phyloP scores from a whole-genome alignment of 768 basidiomycete genomes.

The Lentinula detonsa region DNA sequence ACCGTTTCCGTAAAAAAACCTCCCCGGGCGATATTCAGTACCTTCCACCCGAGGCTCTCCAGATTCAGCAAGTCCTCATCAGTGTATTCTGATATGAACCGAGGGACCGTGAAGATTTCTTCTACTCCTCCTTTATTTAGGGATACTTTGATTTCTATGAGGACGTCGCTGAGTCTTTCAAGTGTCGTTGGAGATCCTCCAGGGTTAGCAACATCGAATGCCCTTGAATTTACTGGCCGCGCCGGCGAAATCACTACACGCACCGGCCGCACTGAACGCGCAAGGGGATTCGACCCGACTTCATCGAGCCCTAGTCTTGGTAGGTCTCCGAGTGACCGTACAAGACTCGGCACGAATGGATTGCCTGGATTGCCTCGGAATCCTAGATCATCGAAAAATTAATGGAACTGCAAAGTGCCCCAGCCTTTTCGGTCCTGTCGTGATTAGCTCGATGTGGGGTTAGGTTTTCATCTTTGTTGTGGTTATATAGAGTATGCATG shows the following conservation, averaged over 20 bases:
- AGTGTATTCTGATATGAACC: constrained; percentile 19
- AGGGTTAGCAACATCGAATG: too few relatives aligned
- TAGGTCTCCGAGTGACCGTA: neutral
- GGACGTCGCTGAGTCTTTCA: neutral
- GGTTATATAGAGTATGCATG: too few relatives aligned
- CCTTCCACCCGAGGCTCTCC: neutral
- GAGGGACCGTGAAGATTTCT: constrained; percentile 19
- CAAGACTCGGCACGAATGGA: neutral
- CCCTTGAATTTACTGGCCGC: too few relatives aligned
- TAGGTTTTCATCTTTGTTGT: too few relatives aligned
- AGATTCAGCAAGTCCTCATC: constrained; percentile 13
- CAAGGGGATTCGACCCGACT: neutral
- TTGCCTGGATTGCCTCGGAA: neutral
- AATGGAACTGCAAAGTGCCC: neutral
- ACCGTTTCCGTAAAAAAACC: neutral
- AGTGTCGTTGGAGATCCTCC: neutral
- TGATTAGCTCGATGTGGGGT: too few relatives aligned
- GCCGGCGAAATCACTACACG: too few relatives aligned
- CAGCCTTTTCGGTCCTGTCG: too few relatives aligned
- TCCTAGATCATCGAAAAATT: neutral
- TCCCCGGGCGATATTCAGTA: neutral
- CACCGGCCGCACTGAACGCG: too few relatives aligned
- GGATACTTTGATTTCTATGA: neutral
- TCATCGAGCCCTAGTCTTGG: neutral
- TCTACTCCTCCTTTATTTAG: constrained; percentile 16